Percentiles rank a stretch among this genome's conserved stretches.
These are phyloP conservation scores for Fomitopsis pinicola DNA, from an alignment of 1,284 basidiomycete species.

Conservation along the genomic window DNA sequence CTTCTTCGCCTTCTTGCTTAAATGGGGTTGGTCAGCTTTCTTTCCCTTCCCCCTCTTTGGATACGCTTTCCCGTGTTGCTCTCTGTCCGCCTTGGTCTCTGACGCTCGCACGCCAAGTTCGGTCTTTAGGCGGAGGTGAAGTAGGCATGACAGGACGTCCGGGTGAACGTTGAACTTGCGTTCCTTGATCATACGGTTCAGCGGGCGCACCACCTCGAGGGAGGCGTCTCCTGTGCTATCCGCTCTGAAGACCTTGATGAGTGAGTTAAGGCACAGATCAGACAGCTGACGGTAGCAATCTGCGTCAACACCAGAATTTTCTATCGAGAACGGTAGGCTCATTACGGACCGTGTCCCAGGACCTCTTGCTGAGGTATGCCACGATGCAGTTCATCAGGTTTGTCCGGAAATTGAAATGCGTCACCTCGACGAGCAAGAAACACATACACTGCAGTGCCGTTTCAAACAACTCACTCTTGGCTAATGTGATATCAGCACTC, in stretches of 20 bases:
- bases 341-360: slow-evolving; percentile 77
- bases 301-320: not conserved
- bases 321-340: not conserved
- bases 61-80: slow-evolving; percentile 27
- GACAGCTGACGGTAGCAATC: slow-evolving; percentile 48
- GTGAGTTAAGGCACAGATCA: slow-evolving; percentile 75
- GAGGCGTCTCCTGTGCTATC: slow-evolving; percentile 81
- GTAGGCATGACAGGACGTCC: slow-evolving; percentile 81
- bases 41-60: slow-evolving; percentile 58
- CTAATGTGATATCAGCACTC: slow-evolving; percentile 37
- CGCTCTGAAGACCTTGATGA: slow-evolving; percentile 78
- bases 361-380: slow-evolving; percentile 77
- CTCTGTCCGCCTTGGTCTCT: slow-evolving; percentile 59
- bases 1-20: slow-evolving; percentile 87
- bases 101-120: slow-evolving; percentile 83
- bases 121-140: slow-evolving; percentile 83
- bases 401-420: slow-evolving; percentile 96
- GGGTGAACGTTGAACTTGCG: slow-evolving; percentile 88
- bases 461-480: slow-evolving; percentile 66
- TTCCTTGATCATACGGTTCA: slow-evolving; percentile 98
- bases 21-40: slow-evolving; percentile 58
- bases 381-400: slow-evolving; percentile 92
- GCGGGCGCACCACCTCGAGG: slow-evolving; percentile 84
- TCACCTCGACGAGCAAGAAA: slow-evolving; percentile 75
- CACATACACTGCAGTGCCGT: slow-evolving; percentile 84